Evolutionary conservation across 164 flowering plant genomes (phyloP), one percentile per base, ranked within the genome.

Genomic region (Taxillus chinensis): DNA sequence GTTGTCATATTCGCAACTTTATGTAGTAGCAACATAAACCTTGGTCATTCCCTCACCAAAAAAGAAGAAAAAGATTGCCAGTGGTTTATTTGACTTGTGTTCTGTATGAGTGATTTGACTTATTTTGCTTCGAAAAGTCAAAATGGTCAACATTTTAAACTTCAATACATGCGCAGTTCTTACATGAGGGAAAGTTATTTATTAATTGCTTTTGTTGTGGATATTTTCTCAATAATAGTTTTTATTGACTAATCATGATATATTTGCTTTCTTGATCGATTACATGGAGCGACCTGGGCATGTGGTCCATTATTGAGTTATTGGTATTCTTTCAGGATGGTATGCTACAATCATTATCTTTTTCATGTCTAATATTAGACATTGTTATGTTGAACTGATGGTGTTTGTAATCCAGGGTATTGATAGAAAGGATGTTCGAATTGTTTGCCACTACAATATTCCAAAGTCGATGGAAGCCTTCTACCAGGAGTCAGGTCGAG

Each of bases 401-500:
- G 13, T 39, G 65, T 61, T 48, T 63, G 41, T 39, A 53, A 40
- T 50, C 11, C 58, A 87, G 96, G 98, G 98, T 38, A 90, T 92
- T 67, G 98, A 92, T 67, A 78, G 87, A 69, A 86, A 83, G 75
- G 95, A 92, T 80, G 93, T 90, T 62, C 75, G 96, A 63, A 57
- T 86, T 71, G 98, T 92, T 65, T 87, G 90, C 78, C 98, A 92
- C 73, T 86, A 75, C 71, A 85, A 92, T 77, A 78, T 89, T 64
- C 96, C 98, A 39, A 92, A 90, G 79, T 87, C 95, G 60, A 92
- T 92, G 98, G 98, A 89, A 78, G 70, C 83, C 45, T 92, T 90
- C 70, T 92, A 92, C 72, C 98, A 92, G 72, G 98, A 92, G 74
- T 90, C 96, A n/a, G 98, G 98, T 65, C 84, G 96, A 86, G 96